Percentiles rank a stretch among this genome's conserved stretches.
Conservation (phyloP, 2,329 filamentous ascomycete species). For the Fusarium concolor region DNA sequence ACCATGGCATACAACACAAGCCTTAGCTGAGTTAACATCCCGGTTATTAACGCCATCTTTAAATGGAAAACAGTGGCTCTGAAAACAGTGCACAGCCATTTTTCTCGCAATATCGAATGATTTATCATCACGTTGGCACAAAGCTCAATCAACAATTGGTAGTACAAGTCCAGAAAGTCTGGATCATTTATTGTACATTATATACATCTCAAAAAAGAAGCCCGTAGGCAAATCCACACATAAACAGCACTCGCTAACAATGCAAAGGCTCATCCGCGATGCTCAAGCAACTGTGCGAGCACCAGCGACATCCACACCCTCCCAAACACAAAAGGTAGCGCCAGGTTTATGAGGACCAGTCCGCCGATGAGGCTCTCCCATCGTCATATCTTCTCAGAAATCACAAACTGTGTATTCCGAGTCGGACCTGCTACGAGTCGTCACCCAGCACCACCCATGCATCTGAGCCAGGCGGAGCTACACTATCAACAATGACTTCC, state of each 20-base stretch:
- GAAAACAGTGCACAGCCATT: background rate
- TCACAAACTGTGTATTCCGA: constrained; percentile 46
- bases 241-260: constrained; percentile 33
- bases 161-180: background rate
- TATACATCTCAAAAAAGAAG: constrained; percentile 9
- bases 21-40: too few relatives aligned
- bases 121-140: background rate
- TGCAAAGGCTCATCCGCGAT: constrained; percentile 40
- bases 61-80: too few relatives aligned
- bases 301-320: constrained; percentile 36
- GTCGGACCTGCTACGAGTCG: constrained; percentile 60
- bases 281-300: constrained; percentile 47
- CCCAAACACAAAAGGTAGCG: constrained; percentile 20
- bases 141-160: background rate
- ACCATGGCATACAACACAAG: too few relatives aligned
- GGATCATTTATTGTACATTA: constrained; percentile 14
- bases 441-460: constrained; percentile 59
- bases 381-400: constrained; percentile 43
- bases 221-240: constrained; percentile 13
- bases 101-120: background rate
- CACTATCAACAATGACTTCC: constrained; percentile 46
- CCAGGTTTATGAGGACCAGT: constrained; percentile 54
- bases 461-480: constrained; percentile 47
- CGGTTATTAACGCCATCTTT: too few relatives aligned
- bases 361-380: constrained; percentile 50